Evolutionary conservation across 352 stramenopile species (phyloP).

Genomic region (Plasmopara muralis): DNA sequence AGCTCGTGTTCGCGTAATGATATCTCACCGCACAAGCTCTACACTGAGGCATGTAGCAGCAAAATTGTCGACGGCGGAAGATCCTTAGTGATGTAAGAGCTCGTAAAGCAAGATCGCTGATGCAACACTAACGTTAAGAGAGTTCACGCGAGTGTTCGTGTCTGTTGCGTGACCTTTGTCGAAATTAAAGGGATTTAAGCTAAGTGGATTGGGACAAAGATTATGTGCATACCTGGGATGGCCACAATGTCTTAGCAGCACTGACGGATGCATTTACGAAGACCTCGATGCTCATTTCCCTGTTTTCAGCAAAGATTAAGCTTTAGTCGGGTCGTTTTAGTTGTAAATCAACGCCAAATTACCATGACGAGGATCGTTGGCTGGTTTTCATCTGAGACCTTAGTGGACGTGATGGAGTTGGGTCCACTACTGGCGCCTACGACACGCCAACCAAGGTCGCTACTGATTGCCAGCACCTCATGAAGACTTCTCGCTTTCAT

Average conservation of each 20-base stretch:
- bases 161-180: conserved; percentile 39
- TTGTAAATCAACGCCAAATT: neutral
- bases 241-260: conserved; percentile 69
- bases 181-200: neutral
- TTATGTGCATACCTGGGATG: conserved; percentile 40
- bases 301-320: conserved; percentile 13
- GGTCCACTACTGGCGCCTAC: conserved; percentile 65
- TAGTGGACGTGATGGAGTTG: conserved; percentile 57
- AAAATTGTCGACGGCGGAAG: conserved; percentile 7
- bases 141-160: conserved; percentile 64
- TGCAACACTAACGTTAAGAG: conserved; percentile 75
- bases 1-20: neutral
- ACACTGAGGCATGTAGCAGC: conserved; percentile 18
- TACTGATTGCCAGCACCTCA: conserved; percentile 50
- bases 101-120: conserved; percentile 74
- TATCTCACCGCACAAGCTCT: conserved; percentile 33
- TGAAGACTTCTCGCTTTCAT: conserved; percentile 64
- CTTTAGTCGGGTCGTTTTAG: neutral
- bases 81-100: conserved; percentile 51
- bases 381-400: conserved; percentile 32
- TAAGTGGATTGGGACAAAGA: neutral
- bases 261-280: conserved; percentile 64
- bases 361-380: conserved; percentile 83
- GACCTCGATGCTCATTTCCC: conserved; percentile 73
- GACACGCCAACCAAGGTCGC: conserved; percentile 64